These are phyloP conservation scores for Nemania sp. DNA, from an alignment of 2,329 filamentous ascomycete species.

Conservation along the genomic window DNA sequence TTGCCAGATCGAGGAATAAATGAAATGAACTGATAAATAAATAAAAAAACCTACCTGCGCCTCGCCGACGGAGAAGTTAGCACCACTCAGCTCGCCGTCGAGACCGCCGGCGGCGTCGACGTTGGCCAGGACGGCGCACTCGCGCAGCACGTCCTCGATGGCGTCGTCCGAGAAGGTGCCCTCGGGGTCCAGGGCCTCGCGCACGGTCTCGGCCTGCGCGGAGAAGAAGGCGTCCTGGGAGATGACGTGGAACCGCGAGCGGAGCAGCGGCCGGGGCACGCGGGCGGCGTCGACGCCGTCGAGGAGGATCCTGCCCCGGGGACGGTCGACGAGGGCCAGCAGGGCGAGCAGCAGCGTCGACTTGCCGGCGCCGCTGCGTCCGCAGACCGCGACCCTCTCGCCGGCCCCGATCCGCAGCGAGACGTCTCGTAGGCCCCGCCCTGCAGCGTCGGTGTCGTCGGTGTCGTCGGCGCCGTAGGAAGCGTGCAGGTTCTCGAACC, in stretches of 20 bases:
- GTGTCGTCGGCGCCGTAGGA: conserved; percentile 19
- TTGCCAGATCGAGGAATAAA: too few species aligned
- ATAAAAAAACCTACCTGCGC: too few species aligned
- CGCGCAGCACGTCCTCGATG: conserved; percentile 46
- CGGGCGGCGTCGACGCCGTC: conserved; percentile 64
- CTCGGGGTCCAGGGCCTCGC: conserved; percentile 49
- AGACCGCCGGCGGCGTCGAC: conserved; percentile 43
- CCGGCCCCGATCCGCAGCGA: conserved; percentile 46
- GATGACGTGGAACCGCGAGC: conserved; percentile 67
- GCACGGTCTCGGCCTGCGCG: conserved; percentile 46
- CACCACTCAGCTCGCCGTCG: conserved; percentile 34
- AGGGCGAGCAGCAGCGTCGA: conserved; percentile 32
- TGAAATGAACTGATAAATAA: too few species aligned
- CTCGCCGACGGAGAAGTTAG: conserved; percentile 46
- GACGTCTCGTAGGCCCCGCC: conserved; percentile 34
- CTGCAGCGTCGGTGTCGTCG: too few species aligned
- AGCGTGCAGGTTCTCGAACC: conserved; percentile 29
- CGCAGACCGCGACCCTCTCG: conserved; percentile 42
- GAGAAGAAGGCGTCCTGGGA: conserved; percentile 60
- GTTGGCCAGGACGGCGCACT: conserved; percentile 47
- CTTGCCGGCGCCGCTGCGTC: conserved; percentile 26
- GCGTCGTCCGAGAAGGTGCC: conserved; percentile 42
- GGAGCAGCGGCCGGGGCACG: conserved; percentile 62
- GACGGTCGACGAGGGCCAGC: conserved; percentile 46
- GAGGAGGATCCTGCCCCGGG: conserved; percentile 60